Evolutionary conservation across 2,329 filamentous ascomycete species (phyloP), one percentile per base, ranked within the genome.

Genomic region (Colletotrichum sp.): DNA sequence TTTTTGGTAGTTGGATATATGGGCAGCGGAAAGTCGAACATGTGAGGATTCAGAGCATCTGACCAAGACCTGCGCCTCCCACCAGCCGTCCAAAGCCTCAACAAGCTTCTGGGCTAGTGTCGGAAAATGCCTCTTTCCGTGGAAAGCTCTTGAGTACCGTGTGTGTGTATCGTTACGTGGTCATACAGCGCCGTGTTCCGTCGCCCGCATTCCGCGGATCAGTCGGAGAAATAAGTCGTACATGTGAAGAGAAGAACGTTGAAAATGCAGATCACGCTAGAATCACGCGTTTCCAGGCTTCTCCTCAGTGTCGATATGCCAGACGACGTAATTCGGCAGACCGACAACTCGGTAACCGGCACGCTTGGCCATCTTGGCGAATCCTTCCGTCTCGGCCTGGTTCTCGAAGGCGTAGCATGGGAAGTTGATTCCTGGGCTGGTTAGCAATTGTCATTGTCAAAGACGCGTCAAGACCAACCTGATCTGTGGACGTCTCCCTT

Each of bases 401-500:
- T 99, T 98, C 83, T 99, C 97, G 82, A 99, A 99, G 5, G 97
- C 90, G 81, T 99, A 99, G 82, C 92, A 93, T 11, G 97, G 97
- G 84, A 99, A 99, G 84, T 99, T 99, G 87, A 99, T 97, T 76
- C 96, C 96, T 96, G 77, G 47, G 5, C 29, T 7, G 18, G 58
- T 72, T 54, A 8, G 31, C 38, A 16, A 16, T 13, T 15, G 24
- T 24, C 31, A 7, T 8, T 31, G 18, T 38, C 16, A 38, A 24
- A 27, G n/a, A 24, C 15, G 57, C 18, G 27, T 15, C 43, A 68
- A 18, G 61, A 83, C 89, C 73, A 88, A 96, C 95, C 95, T 80
- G 96, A 95, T 86, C 97, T 92, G 84, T 99, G 97, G 13, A 99
- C 96, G 83, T 99, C 96, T 8, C 95, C 97, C 87, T 99, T 99